Evolutionary conservation across 148 eudicot genomes (phyloP), one percentile per base, ranked within the genome.

Genomic region (Polygonum maritimum): DNA sequence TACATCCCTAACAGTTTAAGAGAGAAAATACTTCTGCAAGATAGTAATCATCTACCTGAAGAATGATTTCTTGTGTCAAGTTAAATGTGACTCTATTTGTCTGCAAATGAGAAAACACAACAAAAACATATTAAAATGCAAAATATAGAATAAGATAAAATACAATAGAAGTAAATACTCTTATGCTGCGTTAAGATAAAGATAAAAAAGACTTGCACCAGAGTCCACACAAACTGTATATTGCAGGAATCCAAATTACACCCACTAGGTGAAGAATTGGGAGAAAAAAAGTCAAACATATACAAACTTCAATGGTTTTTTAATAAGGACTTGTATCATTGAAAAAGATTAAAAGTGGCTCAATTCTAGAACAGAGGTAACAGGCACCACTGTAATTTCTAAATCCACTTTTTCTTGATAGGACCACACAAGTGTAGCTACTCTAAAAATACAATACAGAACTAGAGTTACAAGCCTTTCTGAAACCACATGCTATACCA

Each of bases 21-120:
- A 22, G n/a, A 31, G 70, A 35, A 5, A 36, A 62, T 31, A 63
- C 13, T 35, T 33, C 39, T 57, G 26, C 63, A 57, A 57, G 71
- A 65, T 65, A 65, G 71, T 35, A 81, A 44, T 18, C 57, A 75
- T 11, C 52, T 86, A 89, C 98, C 98, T 95, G 98, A 81, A 88
- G 97, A 83, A 95, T 92, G 79, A 95, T 89, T 84, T 95, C 98
- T 26, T 96, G 96, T 13, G 98, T 89, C 91, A 95, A 83, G 84
- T 82, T 90, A 81, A 89, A 92, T 13, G 96, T 95, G 69, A 95
- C 98, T 83, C 88, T 88, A 87, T 95, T 95, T 18, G 98, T 81
- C 98, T 95, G 93, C 44, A 86, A 84, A 57, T 21, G 11, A 69
- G 5, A 69, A 67, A 73, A 60, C 33, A 40, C 10, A 54, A 18